phyloP scores from a whole-genome alignment of 768 basidiomycete genomes.

The Infundibulicybe gibba region DNA sequence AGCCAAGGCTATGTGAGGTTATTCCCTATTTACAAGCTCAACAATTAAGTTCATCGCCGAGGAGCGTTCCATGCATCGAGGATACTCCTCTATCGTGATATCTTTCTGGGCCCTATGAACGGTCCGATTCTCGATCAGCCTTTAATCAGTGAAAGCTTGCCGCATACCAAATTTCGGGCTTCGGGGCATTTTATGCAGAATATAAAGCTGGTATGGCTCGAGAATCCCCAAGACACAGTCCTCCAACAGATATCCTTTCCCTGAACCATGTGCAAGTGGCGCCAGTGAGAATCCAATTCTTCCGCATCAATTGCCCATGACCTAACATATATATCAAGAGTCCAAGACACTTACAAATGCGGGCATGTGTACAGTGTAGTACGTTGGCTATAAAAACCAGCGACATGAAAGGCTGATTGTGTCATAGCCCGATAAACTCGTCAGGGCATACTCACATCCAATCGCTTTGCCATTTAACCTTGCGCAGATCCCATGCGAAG shows the following conservation, averaged over 20 bases:
- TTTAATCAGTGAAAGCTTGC: conserved; percentile 8
- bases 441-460: conserved; percentile 20
- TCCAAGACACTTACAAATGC: conserved; percentile 63
- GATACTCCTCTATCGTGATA: conserved; percentile 15
- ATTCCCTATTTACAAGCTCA: too few relatives aligned
- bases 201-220: not conserved
- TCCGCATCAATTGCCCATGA: conserved; percentile 8
- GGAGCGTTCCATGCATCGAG: too few relatives aligned
- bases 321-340: conserved; percentile 36
- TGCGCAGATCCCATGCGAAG: conserved; percentile 60
- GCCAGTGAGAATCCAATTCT: conserved; percentile 47
- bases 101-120: conserved; percentile 6
- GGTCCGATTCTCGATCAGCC: conserved; percentile 13
- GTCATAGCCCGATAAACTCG: conserved; percentile 59
- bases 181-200: too few relatives aligned
- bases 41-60: not conserved
- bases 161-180: conserved; percentile 6
- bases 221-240: conserved; percentile 11
- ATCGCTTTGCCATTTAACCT: conserved; percentile 10
- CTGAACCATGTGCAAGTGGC: conserved; percentile 62
- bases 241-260: conserved; percentile 13
- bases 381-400: conserved; percentile 10
- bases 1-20: too few relatives aligned
- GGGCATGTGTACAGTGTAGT: conserved; percentile 54
- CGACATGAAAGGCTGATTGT: conserved; percentile 3